Percentiles rank a stretch among this genome's conserved stretches.
Conservation (phyloP, 73 alveolate species). For the Paramecium bursaria region DNA sequence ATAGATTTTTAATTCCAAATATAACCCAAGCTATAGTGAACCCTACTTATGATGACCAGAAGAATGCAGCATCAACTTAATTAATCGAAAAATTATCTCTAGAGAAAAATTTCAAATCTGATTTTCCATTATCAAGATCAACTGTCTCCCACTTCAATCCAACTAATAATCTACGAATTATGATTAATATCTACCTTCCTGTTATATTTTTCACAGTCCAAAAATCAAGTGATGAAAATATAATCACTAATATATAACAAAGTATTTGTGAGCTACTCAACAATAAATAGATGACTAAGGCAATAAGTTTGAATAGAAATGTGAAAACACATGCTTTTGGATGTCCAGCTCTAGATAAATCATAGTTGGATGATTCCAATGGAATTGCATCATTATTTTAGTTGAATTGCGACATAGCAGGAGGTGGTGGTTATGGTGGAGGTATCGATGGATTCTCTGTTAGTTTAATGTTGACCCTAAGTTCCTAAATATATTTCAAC, state of each 20-base stretch:
- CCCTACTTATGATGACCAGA: constrained; percentile 28
- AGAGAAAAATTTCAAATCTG: constrained; percentile 20
- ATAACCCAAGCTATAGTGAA: constrained; percentile 19
- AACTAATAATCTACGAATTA: background rate
- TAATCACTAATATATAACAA: background rate
- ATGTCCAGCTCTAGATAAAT: constrained; percentile 21
- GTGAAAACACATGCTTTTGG: constrained; percentile 50
- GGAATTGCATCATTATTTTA: constrained; percentile 39
- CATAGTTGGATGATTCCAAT: constrained; percentile 26
- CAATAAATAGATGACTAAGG: background rate
- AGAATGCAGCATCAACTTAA: constrained; percentile 10
- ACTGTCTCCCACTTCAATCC: constrained; percentile 42
- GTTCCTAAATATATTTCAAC: too few species aligned
- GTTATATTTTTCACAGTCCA: constrained; percentile 54
- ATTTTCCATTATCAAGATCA: constrained; percentile 6
- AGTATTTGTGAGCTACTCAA: background rate
- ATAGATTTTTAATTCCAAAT: background rate
- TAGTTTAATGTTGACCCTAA: too few species aligned
- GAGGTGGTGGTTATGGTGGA: too few species aligned
- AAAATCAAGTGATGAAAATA: constrained; percentile 34
- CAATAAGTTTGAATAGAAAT: constrained; percentile 22
- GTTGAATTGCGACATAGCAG: too few species aligned
- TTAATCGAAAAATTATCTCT: background rate
- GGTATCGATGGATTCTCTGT: too few species aligned
- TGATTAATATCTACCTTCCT: background rate